Evolutionary conservation across 2,329 filamentous ascomycete genomes (phyloP).

Genomic region (Verticillium klebahnii): DNA sequence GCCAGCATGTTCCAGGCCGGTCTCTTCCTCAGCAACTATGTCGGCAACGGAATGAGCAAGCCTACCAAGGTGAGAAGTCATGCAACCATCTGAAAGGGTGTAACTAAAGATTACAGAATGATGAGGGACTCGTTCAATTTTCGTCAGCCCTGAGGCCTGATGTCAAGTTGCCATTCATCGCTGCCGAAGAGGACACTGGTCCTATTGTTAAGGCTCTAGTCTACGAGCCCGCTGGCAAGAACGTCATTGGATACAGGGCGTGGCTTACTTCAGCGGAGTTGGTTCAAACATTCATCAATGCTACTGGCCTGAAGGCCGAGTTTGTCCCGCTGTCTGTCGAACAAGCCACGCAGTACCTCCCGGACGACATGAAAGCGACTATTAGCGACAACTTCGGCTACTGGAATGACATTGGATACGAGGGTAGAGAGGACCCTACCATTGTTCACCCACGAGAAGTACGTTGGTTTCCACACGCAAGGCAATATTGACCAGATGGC

Average conservation of each 20-base stretch:
- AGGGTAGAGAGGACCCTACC: conserved; percentile 9
- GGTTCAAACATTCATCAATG: conserved; percentile 10
- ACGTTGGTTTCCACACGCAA: neutral
- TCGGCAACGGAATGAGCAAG: neutral
- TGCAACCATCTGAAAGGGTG: no score
- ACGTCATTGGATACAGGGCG: conserved; percentile 18
- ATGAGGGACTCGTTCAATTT: conserved; percentile 16
- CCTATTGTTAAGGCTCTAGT: conserved; percentile 17
- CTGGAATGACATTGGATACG: conserved; percentile 12
- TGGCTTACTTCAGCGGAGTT: conserved; percentile 15
- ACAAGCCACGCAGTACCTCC: neutral
- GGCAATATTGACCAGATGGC: no score
- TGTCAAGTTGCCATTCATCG: conserved; percentile 18
- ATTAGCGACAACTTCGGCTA: no score
- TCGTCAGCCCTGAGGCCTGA: conserved; percentile 7
- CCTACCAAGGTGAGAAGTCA: no score
- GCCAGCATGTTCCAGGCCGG: conserved; percentile 16
- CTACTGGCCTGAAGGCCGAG: conserved; percentile 10
- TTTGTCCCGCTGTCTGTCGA: neutral
- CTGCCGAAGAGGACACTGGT: conserved; percentile 19
- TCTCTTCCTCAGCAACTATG: conserved; percentile 12
- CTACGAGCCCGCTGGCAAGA: conserved; percentile 12
- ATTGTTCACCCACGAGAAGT: conserved; percentile 10
- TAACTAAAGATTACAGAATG: conserved; percentile 4
- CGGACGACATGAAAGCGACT: conserved; percentile 4